Base-by-base conservation (phyloP, 2,329 filamentous ascomycete species). In the Penicillium sp. region DNA sequence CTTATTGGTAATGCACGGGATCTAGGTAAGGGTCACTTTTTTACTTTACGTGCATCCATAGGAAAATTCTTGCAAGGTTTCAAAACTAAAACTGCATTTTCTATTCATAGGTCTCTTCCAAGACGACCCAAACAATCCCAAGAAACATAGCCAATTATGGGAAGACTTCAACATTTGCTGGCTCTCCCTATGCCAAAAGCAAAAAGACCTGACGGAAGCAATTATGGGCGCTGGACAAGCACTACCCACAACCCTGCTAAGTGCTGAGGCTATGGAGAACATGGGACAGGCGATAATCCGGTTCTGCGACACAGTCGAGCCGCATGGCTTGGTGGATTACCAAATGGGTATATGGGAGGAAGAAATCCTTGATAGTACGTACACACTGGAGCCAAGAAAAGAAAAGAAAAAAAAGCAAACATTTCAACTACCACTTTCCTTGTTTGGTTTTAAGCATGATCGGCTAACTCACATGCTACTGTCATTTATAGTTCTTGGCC, bases 321-420 rank as follows among this genome's bases (percentile, higher is more conserved):
- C 88, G 63, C 87, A 95, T 68, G 94, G 94, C n/a, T 77, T 99
- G 48, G 91, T 99, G 11, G 94, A 99, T 75, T 99, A 97, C 71
- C 89, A 97, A 67, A 95, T 96, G 77, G 94, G 94, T 8, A 90
- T 97, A 24, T 95, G 91, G 84, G 94, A 97, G 74, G 92, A 97
- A 69, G 86, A 90, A 68, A 97, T 97, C 64, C 83, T 94, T 64
- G 83, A 83, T 58, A 82, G 92, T 96, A 79, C 20, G 40, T 43
- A 43, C 40, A 18, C 30, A 14, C 28, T 3, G 8, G 40, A 38
- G 33, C 33, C 33, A 46, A 46, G 42, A 46, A 24, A 5, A 5
- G 21, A 20, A 45, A 23, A n/a, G n/a, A n/a, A n/a, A n/a, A n/a
- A n/a, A n/a, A n/a, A n/a, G n/a, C n/a, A n/a, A n/a, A n/a, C 18